These are phyloP conservation scores for Colletotrichum lini DNA, from an alignment of 2,329 filamentous ascomycete species.

Conservation along the genomic window DNA sequence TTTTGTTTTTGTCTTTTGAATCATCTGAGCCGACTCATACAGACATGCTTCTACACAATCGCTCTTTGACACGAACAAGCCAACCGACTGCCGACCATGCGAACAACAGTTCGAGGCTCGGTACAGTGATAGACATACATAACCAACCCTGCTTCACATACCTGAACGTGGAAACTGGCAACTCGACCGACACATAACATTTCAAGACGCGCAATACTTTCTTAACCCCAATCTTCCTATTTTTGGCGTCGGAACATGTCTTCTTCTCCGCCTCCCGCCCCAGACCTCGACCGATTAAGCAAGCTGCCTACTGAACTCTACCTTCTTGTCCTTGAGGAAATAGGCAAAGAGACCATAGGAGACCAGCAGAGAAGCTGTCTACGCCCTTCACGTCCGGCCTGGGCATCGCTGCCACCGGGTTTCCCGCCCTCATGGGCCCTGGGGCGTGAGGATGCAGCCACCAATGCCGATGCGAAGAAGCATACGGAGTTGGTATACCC, in stretches of 20 bases:
- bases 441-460: background rate
- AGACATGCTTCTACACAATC: background rate
- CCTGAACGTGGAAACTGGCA: background rate
- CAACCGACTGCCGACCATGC: background rate
- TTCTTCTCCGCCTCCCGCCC: background rate
- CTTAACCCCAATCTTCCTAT: background rate
- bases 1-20: background rate
- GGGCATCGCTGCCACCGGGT: too few relatives aligned
- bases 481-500: background rate
- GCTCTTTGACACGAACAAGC: background rate
- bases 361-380: background rate
- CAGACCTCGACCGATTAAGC: constrained; percentile 4
- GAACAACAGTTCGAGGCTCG: background rate
- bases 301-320: background rate
- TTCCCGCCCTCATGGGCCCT: too few relatives aligned
- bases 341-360: background rate
- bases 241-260: background rate
- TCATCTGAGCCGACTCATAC: background rate
- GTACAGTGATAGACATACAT: background rate
- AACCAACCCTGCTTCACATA: background rate
- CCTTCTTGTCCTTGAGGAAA: constrained; percentile 7
- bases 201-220: too few relatives aligned
- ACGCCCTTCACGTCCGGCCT: too few relatives aligned
- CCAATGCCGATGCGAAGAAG: too few relatives aligned
- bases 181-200: background rate